Conservation (phyloP, 2,329 filamentous ascomycete species). For the Neofusicoccum parvum region DNA sequence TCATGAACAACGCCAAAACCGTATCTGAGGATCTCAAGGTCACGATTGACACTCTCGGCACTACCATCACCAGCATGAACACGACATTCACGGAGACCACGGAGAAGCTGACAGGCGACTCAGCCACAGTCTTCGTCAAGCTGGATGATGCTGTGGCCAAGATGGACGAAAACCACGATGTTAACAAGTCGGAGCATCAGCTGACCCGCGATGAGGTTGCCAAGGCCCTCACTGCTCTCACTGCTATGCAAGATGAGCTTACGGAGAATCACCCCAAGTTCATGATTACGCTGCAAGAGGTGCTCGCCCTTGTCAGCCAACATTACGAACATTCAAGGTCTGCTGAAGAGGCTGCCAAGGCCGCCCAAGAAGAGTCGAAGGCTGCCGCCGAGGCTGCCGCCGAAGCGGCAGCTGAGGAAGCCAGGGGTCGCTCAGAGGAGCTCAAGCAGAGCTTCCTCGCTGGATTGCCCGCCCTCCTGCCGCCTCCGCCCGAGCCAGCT, state of each 20-base stretch:
- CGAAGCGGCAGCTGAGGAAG: conserved; percentile 46
- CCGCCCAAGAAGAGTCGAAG: conserved; percentile 40
- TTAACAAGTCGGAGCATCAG: conserved; percentile 77
- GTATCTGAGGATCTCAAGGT: conserved; percentile 86
- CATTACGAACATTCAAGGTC: conserved; percentile 87
- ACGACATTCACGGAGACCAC: conserved; percentile 75
- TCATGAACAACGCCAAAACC: conserved; percentile 73
- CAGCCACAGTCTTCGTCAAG: conserved; percentile 79
- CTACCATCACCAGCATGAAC: conserved; percentile 52
- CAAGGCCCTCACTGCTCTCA: conserved; percentile 71
- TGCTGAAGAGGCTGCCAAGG: conserved; percentile 36
- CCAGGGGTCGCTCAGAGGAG: conserved; percentile 46
- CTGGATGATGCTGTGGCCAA: conserved; percentile 78
- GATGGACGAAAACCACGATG: conserved; percentile 72
- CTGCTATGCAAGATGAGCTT: conserved; percentile 75
- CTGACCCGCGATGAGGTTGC: conserved; percentile 80
- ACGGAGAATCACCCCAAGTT: conserved; percentile 87
- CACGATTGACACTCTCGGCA: conserved; percentile 81
- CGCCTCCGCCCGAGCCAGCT: conserved; percentile 40
- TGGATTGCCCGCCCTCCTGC: conserved; percentile 48
- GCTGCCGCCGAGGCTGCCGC: conserved; percentile 43
- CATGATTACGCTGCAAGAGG: conserved; percentile 80
- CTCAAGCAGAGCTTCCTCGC: conserved; percentile 43
- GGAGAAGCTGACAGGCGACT: conserved; percentile 85
- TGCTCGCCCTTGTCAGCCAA: conserved; percentile 78